Conservation (phyloP, 257 asterid genomes). For the Lycium barbarum region DNA sequence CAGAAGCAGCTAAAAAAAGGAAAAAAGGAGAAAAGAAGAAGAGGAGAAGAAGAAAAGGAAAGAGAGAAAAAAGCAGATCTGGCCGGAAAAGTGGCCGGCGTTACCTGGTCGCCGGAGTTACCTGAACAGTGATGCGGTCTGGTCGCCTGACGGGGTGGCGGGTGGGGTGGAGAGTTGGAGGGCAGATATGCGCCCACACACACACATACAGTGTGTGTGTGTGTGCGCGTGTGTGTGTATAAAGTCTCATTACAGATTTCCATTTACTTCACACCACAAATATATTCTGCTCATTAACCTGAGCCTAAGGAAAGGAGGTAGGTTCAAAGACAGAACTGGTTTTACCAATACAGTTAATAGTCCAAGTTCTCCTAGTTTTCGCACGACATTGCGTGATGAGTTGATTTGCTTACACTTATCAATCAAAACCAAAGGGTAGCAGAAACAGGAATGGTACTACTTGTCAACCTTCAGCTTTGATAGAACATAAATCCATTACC, state of each 20-base stretch:
- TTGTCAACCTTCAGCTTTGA: neutral
- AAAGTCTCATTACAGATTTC: neutral
- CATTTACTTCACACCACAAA: slow-evolving; percentile 4
- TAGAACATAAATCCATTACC: neutral
- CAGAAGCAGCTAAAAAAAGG: too few relatives aligned
- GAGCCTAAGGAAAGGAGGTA: neutral
- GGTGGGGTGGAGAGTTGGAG: too few relatives aligned
- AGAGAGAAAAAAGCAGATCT: too few relatives aligned
- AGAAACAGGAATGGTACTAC: neutral
- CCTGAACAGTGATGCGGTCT: too few relatives aligned
- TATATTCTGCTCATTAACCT: neutral
- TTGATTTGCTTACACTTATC: slow-evolving; percentile 7
- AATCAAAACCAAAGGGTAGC: neutral
- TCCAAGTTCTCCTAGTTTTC: slow-evolving; percentile 15
- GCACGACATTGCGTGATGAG: neutral
- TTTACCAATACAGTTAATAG: slow-evolving; percentile 6
- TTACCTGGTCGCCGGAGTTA: too few relatives aligned
- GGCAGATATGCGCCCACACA: too few relatives aligned
- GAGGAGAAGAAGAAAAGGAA: too few relatives aligned
- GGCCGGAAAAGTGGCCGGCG: too few relatives aligned
- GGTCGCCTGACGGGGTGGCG: too few relatives aligned
- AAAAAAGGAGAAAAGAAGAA: too few relatives aligned
- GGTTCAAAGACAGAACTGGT: neutral
- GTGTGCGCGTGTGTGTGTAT: too few relatives aligned
- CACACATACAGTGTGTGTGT: neutral